These are phyloP conservation scores for Carallia pectinifolia DNA, from an alignment of 345 rosid species.

Conservation along the genomic window DNA sequence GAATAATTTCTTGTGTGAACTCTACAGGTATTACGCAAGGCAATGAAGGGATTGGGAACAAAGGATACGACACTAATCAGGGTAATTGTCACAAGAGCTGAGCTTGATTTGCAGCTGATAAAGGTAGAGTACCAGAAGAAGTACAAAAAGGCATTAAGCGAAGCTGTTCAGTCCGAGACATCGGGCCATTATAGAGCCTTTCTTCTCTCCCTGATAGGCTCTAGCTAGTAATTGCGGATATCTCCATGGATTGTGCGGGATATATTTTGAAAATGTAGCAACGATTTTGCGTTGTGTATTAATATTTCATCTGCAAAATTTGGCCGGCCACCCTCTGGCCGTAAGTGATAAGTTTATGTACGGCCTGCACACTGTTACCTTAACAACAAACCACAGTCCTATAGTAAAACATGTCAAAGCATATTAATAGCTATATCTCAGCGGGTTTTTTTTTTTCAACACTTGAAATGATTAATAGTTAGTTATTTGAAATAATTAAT, in stretches of 20 bases:
- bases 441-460: no score
- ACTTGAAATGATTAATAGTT: no score
- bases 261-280: no score
- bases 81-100: conserved; percentile 51
- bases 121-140: conserved; percentile 45
- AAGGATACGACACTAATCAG: conserved; percentile 54
- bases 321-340: no score
- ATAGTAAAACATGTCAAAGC: no score
- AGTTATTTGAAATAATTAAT: no score
- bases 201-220: conserved; percentile 55
- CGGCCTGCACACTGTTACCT: no score
- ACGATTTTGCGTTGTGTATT: no score
- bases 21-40: conserved; percentile 46
- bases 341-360: no score
- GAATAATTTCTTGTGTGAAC: not conserved
- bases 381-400: no score
- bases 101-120: conserved; percentile 55
- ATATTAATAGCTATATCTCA: no score
- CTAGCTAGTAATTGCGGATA: conserved; percentile 11
- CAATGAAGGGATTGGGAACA: conserved; percentile 68
- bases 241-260: not conserved
- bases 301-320: no score
- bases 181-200: conserved; percentile 53
- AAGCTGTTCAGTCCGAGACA: conserved; percentile 59
- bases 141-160: conserved; percentile 46